Percentiles rank a stretch among this genome's conserved stretches.
These are phyloP conservation scores for Phytopythium ostracodes DNA, from an alignment of 352 stramenopile genomes.

Conservation along the genomic window DNA sequence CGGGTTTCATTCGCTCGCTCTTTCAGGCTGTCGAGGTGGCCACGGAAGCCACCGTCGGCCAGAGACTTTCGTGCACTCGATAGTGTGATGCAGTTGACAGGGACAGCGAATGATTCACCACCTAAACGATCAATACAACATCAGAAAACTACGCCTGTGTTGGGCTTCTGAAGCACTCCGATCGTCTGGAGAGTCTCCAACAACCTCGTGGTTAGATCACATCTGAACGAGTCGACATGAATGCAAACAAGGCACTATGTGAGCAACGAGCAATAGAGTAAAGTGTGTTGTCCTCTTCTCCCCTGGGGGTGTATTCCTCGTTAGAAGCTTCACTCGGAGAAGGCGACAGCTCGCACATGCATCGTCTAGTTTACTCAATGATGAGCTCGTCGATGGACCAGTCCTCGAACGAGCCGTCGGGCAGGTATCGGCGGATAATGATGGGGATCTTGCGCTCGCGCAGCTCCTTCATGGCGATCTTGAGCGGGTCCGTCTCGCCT, in stretches of 20 bases:
- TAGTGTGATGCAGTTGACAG: no score
- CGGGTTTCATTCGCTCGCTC: neutral
- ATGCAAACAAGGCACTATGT: no score
- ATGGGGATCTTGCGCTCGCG: conserved; percentile 99
- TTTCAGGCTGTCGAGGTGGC: neutral
- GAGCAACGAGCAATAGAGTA: neutral
- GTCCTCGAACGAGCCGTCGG: conserved; percentile 99
- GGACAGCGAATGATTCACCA: neutral
- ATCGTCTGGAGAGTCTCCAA: no score
- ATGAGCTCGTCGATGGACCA: conserved; percentile 99
- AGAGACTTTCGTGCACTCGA: neutral
- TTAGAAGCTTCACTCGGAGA: neutral
- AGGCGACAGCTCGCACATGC: conserved; percentile 1
- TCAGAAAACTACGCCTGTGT: neutral
- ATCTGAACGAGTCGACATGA: no score
- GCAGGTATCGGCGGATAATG: conserved; percentile 98
- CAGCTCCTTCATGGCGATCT: conserved; percentile 99
- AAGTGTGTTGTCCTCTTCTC: neutral
- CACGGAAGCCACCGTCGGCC: neutral
- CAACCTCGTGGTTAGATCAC: no score
- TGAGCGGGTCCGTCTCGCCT: conserved; percentile 98
- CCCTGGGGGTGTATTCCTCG: conserved; percentile 4
- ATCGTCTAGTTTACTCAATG: conserved; percentile 88
- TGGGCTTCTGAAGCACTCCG: no score
- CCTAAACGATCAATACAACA: conserved; percentile 4